Evolutionary conservation across 768 basidiomycete species (phyloP), one percentile per base, ranked within the genome.

Genomic region (Russula sp.): DNA sequence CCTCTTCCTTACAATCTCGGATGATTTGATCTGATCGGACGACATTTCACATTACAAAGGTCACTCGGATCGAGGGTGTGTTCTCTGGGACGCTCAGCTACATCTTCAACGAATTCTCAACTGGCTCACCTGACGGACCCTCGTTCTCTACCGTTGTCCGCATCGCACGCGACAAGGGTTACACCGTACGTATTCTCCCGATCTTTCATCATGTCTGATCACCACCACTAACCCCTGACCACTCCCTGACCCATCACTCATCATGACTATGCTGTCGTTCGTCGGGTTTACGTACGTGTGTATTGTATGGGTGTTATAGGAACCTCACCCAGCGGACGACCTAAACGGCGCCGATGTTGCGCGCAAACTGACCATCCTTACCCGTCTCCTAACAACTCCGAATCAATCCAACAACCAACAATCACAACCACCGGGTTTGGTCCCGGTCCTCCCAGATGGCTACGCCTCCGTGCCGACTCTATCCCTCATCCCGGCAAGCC

Each of bases 61-160:
- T 96, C 64, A 76, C 79, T 69, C 96, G 92, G 78, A 91, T 98
- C 66, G 97, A 99, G 73, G 97, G 97, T 42, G 97, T 98, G 22
- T 92, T 99, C 74, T 94, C 91, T 5, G 97, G 97, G 9, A 99
- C 97, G 3, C 84, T 99, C 80, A 93, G 89, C 71, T 99, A 98
- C 77, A 98, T 99, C 76, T 99, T 99, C 81, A 98, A 98, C 76
- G 86, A 93, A 65, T 92, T 94, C 76, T 87, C 90, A 2, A 86
- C 84, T 5, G 85, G 83, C 1, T 79, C 81, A 49, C 75, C 84
- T 5, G 81, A 82, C 52, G 88, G 87, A 0, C 86, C 87, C 1
- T 76, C 77, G 34, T 98, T 99, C 76, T 96, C 93, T 5, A 86
- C 90, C 29, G 87, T 98, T 39, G 96, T 99, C 58, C 83, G 83